Base-by-base conservation (phyloP, 2,329 filamentous ascomycete species). In the Graphium sp. region DNA sequence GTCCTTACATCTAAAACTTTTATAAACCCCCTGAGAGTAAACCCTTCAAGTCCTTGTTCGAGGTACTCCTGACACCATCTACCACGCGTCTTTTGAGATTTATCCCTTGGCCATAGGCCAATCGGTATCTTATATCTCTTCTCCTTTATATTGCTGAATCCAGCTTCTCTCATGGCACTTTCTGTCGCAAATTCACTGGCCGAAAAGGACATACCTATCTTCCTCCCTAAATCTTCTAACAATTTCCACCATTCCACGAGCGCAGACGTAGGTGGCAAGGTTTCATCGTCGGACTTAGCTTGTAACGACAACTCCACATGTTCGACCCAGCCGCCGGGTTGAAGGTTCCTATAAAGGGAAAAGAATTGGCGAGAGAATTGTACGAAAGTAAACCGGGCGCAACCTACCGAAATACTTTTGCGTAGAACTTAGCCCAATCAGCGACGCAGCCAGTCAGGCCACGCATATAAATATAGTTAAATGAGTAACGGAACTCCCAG, bases 401-500 rank as follows among this genome's bases (percentile, higher is more conserved):
- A n/a, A n/a, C n/a, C n/a, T n/a, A n/a, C n/a, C n/a, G n/a, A n/a
- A 37, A 35, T 14, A 38, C 41, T 29, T 48, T 43, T 4, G 25
- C 12, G 28, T 50, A 52, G 26, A 53, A 46, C 4, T 40, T 37
- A 2, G 39, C 32, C 41, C 46, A 51, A 30, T 53, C 32, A 2
- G 42, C 36, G 3, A 45, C 47, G 1, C 46, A 48, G 7, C 39
- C 41, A 18, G 39, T 35, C 28, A 21, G 34, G 17, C 30, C 27
- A n/a, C 34, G 34, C 8, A 30, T 32, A 20, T 36, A 32, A 36
- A 55, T 43, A 35, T 42, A 48, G 34, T 49, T 46, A 32, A 50
- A 50, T n/a, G n/a, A n/a, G n/a, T n/a, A n/a, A n/a, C n/a, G n/a
- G n/a, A n/a, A n/a, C n/a, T n/a, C n/a, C n/a, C n/a, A n/a, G n/a